phyloP scores from a whole-genome alignment of 2,329 filamentous ascomycete species.

The Camillea tinctor region DNA sequence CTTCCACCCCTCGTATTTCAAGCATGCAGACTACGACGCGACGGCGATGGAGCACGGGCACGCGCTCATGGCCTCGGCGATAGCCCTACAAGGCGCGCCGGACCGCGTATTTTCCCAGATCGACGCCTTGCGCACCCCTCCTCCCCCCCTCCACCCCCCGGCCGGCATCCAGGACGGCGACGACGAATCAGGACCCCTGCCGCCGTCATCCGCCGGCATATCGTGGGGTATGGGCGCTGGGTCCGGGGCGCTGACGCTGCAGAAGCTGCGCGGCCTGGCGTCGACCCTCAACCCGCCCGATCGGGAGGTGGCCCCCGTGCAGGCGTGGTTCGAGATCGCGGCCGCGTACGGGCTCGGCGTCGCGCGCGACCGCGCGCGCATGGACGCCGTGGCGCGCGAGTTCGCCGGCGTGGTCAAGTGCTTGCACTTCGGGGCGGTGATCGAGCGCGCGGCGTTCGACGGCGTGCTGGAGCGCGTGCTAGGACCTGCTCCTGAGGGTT shows the following conservation, averaged over 20 bases:
- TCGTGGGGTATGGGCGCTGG: conserved; percentile 35
- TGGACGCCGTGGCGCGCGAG: conserved; percentile 41
- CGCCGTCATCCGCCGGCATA: conserved; percentile 8
- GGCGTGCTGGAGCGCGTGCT: conserved; percentile 43
- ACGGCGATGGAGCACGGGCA: conserved; percentile 27
- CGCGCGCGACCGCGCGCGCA: conserved; percentile 35
- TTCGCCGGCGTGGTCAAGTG: conserved; percentile 46
- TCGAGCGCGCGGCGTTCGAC: conserved; percentile 48
- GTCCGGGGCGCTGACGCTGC: conserved; percentile 40
- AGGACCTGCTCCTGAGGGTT: conserved; percentile 22
- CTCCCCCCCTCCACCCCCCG: conserved; percentile 1
- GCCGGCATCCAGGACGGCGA: not conserved
- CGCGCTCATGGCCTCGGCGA: conserved; percentile 28
- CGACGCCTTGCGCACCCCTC: not conserved
- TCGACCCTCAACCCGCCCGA: conserved; percentile 42
- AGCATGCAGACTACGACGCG: conserved; percentile 27
- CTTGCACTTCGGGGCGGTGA: conserved; percentile 46
- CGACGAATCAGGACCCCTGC: not conserved
- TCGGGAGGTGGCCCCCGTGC: conserved; percentile 49
- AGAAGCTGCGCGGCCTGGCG: conserved; percentile 45
- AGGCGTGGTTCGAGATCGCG: conserved; percentile 55
- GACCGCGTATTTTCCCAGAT: conserved; percentile 14
- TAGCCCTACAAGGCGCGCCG: conserved; percentile 27
- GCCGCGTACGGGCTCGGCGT: conserved; percentile 38
- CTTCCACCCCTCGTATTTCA: conserved; percentile 42